A percentile compares a stretch with the other conserved stretches of the same genome.
Conservation (phyloP, 1,284 basidiomycete genomes). For the Heterobasidion occidentale region DNA sequence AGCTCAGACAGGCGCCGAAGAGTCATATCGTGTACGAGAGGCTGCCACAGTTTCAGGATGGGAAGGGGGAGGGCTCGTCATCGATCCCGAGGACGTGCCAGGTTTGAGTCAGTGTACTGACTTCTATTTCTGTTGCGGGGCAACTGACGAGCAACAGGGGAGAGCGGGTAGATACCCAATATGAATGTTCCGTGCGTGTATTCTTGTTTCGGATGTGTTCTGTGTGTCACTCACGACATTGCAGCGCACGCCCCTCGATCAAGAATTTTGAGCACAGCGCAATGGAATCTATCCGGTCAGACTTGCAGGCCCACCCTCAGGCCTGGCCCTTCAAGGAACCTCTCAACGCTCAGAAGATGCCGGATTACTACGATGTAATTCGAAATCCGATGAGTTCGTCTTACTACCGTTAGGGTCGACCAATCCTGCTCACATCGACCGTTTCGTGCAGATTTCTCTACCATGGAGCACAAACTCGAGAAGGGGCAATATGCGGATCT, state of each 20-base stretch:
- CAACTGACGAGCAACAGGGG: constrained; percentile 37
- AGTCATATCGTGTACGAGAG: no score
- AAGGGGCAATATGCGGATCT: constrained; percentile 72
- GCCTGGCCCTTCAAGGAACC: constrained; percentile 87
- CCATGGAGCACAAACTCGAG: constrained; percentile 92
- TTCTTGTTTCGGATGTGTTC: constrained; percentile 2
- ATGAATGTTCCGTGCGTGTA: constrained; percentile 68
- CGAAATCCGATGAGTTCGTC: constrained; percentile 87
- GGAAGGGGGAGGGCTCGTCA: constrained; percentile 39
- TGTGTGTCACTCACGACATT: no score
- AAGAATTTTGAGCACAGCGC: constrained; percentile 49
- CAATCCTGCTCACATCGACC: constrained; percentile 3
- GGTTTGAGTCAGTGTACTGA: constrained; percentile 59
- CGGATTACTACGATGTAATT: constrained; percentile 90
- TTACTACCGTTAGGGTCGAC: not conserved
- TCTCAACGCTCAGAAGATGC: constrained; percentile 78
- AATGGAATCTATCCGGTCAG: constrained; percentile 82
- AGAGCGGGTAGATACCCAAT: constrained; percentile 90
- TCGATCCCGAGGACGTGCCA: constrained; percentile 75
- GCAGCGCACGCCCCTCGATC: no score
- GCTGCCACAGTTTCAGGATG: no score
- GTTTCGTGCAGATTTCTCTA: constrained; percentile 65
- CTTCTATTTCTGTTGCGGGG: not conserved
- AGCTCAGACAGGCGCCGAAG: no score
- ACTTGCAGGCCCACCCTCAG: constrained; percentile 74